These are phyloP conservation scores for Schoenoplectus triqueter DNA, from an alignment of 202 grass and related monocot species.

Conservation along the genomic window DNA sequence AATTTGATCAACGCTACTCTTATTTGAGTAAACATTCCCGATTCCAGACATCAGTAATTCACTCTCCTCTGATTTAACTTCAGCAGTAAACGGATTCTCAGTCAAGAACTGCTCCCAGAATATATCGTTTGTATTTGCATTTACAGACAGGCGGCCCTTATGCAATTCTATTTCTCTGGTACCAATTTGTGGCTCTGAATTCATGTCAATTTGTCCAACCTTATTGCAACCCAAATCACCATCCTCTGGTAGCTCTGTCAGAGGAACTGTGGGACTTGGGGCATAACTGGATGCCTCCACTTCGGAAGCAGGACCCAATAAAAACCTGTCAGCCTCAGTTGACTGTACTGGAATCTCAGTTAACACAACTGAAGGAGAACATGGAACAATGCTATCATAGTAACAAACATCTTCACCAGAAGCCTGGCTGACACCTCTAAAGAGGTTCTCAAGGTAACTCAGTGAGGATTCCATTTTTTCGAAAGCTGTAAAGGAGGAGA, in stretches of 20 bases:
- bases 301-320: constrained; percentile 37
- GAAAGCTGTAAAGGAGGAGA: constrained; percentile 39
- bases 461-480: constrained; percentile 77
- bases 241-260: constrained; percentile 45
- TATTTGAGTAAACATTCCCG: constrained; percentile 26
- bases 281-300: constrained; percentile 43
- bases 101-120: constrained; percentile 94
- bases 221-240: not conserved
- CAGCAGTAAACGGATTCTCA: constrained; percentile 44
- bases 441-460: constrained; percentile 72
- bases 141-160: constrained; percentile 36
- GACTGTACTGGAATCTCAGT: constrained; percentile 46
- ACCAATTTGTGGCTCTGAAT: constrained; percentile 52
- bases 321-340: constrained; percentile 34
- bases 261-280: constrained; percentile 37
- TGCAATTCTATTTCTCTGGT: constrained; percentile 46
- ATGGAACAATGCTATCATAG: constrained; percentile 38
- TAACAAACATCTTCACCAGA: constrained; percentile 43
- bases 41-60: constrained; percentile 29
- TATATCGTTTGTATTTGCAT: constrained; percentile 51
- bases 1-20: constrained; percentile 48
- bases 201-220: constrained; percentile 50
- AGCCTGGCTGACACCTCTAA: constrained; percentile 49
- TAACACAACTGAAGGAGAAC: constrained; percentile 36
- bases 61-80: constrained; percentile 34